These are phyloP conservation scores for Yamadazyma paraphyllophila DNA, from an alignment of 805 yeast species.

Conservation along the genomic window DNA sequence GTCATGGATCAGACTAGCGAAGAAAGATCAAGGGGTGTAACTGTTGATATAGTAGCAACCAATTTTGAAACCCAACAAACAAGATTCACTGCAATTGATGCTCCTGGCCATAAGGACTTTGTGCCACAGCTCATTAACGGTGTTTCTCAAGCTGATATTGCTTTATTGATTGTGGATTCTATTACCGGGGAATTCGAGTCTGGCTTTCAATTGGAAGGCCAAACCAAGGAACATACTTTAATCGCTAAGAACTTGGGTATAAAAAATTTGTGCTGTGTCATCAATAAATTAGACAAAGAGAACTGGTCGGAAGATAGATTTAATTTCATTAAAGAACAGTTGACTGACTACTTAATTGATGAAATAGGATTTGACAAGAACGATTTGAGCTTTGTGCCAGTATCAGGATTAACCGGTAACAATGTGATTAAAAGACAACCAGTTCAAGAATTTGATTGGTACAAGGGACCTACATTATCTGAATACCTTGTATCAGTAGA, in stretches of 20 bases:
- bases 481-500: constrained; percentile 37
- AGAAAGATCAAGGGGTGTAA: constrained; percentile 74
- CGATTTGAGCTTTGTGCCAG: constrained; percentile 56
- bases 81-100: constrained; percentile 71
- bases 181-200: constrained; percentile 66
- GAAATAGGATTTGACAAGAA: constrained; percentile 49
- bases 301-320: constrained; percentile 56
- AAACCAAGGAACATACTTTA: constrained; percentile 74
- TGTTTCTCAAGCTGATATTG: constrained; percentile 73
- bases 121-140: constrained; percentile 88
- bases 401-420: constrained; percentile 66
- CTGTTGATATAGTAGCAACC: constrained; percentile 73
- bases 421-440: constrained; percentile 50
- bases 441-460: constrained; percentile 43
- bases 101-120: constrained; percentile 82
- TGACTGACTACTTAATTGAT: constrained; percentile 50
- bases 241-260: constrained; percentile 68
- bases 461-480: constrained; percentile 43
- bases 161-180: constrained; percentile 69
- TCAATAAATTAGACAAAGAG: constrained; percentile 69
- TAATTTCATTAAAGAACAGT: constrained; percentile 46
- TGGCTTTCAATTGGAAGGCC: constrained; percentile 66
- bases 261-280: constrained; percentile 55
- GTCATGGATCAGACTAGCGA: constrained; percentile 77
- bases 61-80: constrained; percentile 55